These are phyloP conservation scores for Acanthamoeba lenticulata DNA, from an alignment of 208 protist species.

Conservation along the genomic window DNA sequence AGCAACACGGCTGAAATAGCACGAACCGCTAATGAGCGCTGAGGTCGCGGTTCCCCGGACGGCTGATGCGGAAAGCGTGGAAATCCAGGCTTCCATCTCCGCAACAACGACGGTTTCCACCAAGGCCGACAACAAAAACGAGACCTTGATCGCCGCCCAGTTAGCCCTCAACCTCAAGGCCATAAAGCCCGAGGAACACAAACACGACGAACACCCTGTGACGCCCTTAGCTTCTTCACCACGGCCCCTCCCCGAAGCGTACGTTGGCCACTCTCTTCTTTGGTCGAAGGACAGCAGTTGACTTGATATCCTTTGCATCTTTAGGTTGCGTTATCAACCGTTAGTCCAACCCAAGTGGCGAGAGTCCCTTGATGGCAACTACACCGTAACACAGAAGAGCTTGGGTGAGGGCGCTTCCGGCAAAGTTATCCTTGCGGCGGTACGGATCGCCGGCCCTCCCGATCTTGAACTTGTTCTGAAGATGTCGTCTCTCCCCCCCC, in stretches of 20 bases:
- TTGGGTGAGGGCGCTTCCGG: slow-evolving; percentile 21
- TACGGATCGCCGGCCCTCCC: neutral
- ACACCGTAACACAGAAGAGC: slow-evolving; percentile 24
- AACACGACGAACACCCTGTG: neutral
- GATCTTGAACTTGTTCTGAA: neutral
- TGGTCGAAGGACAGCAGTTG: neutral
- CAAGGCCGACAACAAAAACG: neutral
- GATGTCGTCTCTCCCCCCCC: neutral
- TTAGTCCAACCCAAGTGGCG: neutral
- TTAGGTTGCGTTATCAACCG: neutral
- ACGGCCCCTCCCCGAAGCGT: neutral
- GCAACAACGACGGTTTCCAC: neutral
- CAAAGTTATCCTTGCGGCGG: neutral
- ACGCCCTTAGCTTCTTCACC: neutral
- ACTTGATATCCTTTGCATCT: neutral
- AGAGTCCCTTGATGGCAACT: slow-evolving; percentile 13
- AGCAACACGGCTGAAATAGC: no score
- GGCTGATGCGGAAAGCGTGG: neutral
- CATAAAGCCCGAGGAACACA: neutral
- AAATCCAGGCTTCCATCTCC: neutral
- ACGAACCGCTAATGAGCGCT: neutral
- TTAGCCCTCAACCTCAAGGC: neutral
- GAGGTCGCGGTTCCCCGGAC: neutral
- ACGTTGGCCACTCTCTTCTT: neutral
- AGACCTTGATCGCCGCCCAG: neutral